Evolutionary conservation across 2,329 filamentous ascomycete species (phyloP).

Genomic region (Aspergillus uvarum): DNA sequence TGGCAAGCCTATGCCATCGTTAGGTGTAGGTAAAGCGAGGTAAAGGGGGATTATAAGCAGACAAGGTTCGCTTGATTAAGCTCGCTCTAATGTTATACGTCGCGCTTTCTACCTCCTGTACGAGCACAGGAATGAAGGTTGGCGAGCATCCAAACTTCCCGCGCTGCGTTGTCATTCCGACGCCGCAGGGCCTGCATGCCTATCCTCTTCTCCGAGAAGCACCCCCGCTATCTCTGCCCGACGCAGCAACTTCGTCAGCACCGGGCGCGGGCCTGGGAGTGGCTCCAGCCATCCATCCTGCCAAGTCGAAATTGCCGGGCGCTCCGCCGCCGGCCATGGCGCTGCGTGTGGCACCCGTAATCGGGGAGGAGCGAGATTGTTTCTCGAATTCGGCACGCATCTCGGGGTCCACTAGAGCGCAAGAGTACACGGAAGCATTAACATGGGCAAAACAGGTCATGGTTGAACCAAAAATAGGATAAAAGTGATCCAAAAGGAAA

Average conservation of each 20-base stretch:
- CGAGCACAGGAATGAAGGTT: too few species aligned
- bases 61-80: not conserved
- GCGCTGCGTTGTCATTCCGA: not conserved
- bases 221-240: slow-evolving; percentile 31
- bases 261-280: slow-evolving; percentile 28
- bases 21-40: not conserved
- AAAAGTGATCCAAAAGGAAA: not conserved
- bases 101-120: not conserved
- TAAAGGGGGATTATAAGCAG: not conserved
- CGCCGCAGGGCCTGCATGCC: not conserved
- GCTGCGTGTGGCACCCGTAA: slow-evolving; percentile 58
- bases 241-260: slow-evolving; percentile 22
- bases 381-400: slow-evolving; percentile 89
- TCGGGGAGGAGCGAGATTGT: slow-evolving; percentile 73
- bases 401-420: slow-evolving; percentile 83
- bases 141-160: too few species aligned
- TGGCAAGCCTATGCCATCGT: too few species aligned
- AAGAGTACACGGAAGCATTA: not conserved
- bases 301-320: slow-evolving; percentile 65
- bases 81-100: not conserved
- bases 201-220: not conserved
- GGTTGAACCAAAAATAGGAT: not conserved
- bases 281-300: slow-evolving; percentile 66
- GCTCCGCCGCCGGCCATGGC: slow-evolving; percentile 60
- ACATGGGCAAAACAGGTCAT: not conserved